Percentiles rank a stretch among this genome's conserved stretches.
These are phyloP conservation scores for Cladosporium colombiae DNA, from an alignment of 2,329 filamentous ascomycete species.

Conservation along the genomic window DNA sequence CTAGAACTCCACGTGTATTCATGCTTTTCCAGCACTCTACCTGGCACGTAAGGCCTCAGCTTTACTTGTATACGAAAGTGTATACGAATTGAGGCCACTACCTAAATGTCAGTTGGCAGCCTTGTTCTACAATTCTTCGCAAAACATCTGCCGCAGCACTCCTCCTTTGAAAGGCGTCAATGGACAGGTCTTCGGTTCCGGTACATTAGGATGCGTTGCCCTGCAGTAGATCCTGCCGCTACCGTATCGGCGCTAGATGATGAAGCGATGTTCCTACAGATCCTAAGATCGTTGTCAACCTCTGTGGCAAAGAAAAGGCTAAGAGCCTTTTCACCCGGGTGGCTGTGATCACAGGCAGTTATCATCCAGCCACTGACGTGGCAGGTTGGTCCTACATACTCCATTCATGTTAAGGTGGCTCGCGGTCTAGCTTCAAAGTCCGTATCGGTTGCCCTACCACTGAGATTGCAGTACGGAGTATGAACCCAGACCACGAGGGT, in stretches of 20 bases:
- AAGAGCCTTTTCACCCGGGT: background rate
- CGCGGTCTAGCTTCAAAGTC: background rate
- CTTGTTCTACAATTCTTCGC: background rate
- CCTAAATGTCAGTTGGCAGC: background rate
- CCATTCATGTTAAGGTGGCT: background rate
- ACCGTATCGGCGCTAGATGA: background rate
- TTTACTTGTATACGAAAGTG: background rate
- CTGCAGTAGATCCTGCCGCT: constrained; percentile 7
- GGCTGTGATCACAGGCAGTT: background rate
- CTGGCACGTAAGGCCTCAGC: background rate
- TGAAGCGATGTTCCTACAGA: background rate
- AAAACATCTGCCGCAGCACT: background rate
- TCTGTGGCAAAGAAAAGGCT: background rate
- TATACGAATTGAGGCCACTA: background rate
- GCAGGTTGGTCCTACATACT: no score
- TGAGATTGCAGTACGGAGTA: background rate
- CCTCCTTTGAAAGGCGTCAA: background rate
- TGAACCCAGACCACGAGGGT: background rate
- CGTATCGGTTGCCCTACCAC: background rate
- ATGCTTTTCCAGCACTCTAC: background rate
- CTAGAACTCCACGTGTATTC: constrained; percentile 3
- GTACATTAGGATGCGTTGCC: background rate
- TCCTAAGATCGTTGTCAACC: no score
- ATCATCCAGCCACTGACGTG: background rate
- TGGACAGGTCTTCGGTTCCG: background rate